Base-by-base conservation (phyloP, 2,329 filamentous ascomycete genomes). In the Metarhizium album region DNA sequence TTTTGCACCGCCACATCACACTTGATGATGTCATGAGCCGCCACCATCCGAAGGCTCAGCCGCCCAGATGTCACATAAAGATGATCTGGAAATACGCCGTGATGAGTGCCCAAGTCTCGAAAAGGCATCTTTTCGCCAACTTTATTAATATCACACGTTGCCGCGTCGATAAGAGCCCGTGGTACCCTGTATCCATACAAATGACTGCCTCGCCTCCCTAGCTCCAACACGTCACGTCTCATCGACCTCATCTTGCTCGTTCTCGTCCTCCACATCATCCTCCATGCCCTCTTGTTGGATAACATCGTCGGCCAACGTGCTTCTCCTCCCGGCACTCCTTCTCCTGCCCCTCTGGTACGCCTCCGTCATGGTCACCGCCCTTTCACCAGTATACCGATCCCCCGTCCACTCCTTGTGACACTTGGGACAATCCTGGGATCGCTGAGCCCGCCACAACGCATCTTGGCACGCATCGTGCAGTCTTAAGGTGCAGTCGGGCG, bases 401-500 rank as follows among this genome's bases (percentile, higher is more conserved):
- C 69, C 74, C 16, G 59, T 60, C 78, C 80, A 84, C 1, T 65
- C 66, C 8, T 62, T 72, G 2, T 70, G 62, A 58, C 82, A 86
- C 52, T 68, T 73, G 0, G 86, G 84, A 60, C 89, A 95, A 42
- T 73, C 76, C 54, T 77, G 76, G 1, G 74, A 74, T 50, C 76
- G 69, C 54, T 80, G 75, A 40, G 81, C 78, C 20, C 84, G 75
- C 74, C 89, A 95, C 64, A 85, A 89, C 27, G 80, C 82, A 13
- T 80, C 76, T 51, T 81, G 75, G 64, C 90, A 96, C 47, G 83
- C 80, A 55, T 90, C 79, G 64, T 96, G 90, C 16, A 95, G 66
- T 11, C 90, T 75, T 11, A 82, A 75, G 29, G 68, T 72, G 64
- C 90, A 96, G 20, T 82, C 75, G 37, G 76, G 68, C 53, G 86